phyloP scores from a whole-genome alignment of 179 eudicot genomes.

The Heliamphora pulchella region DNA sequence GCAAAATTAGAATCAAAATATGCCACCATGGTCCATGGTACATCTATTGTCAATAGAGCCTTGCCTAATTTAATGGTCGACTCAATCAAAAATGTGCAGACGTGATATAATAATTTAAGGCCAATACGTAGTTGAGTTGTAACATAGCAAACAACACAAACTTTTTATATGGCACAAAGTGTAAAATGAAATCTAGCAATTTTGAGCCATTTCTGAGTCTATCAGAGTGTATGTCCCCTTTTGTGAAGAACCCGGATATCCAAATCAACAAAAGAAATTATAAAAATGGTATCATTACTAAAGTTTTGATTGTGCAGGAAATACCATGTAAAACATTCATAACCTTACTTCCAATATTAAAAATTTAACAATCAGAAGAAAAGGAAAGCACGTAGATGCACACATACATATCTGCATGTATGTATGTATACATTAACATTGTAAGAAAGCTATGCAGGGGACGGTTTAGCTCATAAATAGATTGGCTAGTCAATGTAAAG shows the following conservation, averaged over 20 bases:
- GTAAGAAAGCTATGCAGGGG: background rate
- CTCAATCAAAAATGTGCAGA: background rate
- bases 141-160: too few relatives aligned
- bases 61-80: background rate
- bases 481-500: background rate
- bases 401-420: background rate
- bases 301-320: background rate
- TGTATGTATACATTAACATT: background rate
- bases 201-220: background rate
- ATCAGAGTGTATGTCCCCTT: background rate
- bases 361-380: background rate
- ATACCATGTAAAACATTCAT: background rate
- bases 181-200: background rate
- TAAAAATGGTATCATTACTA: background rate
- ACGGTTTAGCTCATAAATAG: background rate
- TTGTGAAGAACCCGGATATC: background rate
- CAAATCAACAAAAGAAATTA: background rate
- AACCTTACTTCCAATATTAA: background rate
- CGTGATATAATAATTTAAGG: background rate
- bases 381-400: background rate
- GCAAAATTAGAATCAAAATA: background rate
- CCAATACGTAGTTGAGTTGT: background rate
- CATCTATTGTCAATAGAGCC: background rate
- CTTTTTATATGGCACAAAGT: background rate
- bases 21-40: constrained; percentile 6